These are phyloP conservation scores for Pontederia crassipes DNA, from an alignment of 176 grass and related monocot species.

Conservation along the genomic window DNA sequence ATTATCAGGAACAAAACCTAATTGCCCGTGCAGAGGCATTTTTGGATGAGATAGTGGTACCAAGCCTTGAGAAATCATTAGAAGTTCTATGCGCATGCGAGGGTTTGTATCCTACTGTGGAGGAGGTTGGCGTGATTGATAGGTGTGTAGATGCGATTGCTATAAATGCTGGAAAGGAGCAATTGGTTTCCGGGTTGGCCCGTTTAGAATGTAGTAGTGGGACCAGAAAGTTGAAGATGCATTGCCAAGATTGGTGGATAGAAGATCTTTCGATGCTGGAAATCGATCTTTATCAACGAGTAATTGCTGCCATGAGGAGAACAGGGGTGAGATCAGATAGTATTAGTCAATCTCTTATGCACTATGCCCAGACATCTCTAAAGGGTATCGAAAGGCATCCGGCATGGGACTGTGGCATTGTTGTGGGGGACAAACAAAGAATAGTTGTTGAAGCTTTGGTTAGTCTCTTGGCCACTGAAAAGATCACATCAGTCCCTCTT, in stretches of 20 bases:
- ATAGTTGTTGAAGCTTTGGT: constrained; percentile 55
- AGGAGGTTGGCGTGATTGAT: constrained; percentile 20
- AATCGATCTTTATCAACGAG: constrained; percentile 69
- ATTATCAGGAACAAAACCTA: constrained; percentile 31
- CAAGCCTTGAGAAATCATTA: constrained; percentile 33
- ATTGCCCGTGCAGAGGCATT: constrained; percentile 29
- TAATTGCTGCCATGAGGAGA: constrained; percentile 63
- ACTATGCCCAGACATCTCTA: constrained; percentile 73
- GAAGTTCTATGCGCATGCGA: constrained; percentile 30
- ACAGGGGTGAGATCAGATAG: constrained; percentile 96
- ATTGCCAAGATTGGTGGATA: constrained; percentile 77
- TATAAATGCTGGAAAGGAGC: constrained; percentile 36
- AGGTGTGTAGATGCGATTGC: constrained; percentile 37
- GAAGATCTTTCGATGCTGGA: constrained; percentile 34
- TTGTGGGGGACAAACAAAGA: constrained; percentile 39
- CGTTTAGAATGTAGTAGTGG: constrained; percentile 27
- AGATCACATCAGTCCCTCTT: constrained; percentile 68
- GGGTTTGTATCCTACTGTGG: constrained; percentile 17
- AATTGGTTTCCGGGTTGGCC: constrained; percentile 28
- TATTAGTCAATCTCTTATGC: constrained; percentile 63
- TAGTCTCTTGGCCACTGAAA: constrained; percentile 55
- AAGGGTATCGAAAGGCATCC: constrained; percentile 61
- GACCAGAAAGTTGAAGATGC: constrained; percentile 19
- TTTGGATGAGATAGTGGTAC: constrained; percentile 32
- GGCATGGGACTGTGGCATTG: constrained; percentile 20